phyloP scores from a whole-genome alignment of 1,139 yeast species.

The Debaryomycetaceae sp. region DNA sequence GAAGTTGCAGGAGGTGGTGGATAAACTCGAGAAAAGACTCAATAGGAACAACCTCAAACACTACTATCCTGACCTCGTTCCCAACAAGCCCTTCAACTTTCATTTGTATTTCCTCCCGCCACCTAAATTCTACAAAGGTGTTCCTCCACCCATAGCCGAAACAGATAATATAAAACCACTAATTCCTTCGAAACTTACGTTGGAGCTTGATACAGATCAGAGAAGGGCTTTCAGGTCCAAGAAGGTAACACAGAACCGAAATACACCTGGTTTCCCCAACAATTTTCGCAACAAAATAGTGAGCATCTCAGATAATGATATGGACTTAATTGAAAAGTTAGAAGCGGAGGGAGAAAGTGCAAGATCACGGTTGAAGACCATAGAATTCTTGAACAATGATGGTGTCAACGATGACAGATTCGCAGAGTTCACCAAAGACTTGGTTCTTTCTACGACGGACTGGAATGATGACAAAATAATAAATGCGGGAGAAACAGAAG shows the following conservation, averaged over 20 bases:
- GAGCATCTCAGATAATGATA: constrained; percentile 29
- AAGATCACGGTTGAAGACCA: constrained; percentile 17
- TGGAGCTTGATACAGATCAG: constrained; percentile 50
- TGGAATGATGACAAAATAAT: constrained; percentile 76
- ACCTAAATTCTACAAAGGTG: constrained; percentile 51
- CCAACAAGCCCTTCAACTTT: constrained; percentile 57
- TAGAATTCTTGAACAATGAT: constrained; percentile 36
- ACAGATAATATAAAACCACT: constrained; percentile 48
- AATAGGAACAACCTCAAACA: constrained; percentile 35
- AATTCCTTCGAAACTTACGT: constrained; percentile 52
- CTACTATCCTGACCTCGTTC: constrained; percentile 63
- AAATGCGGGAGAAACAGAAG: constrained; percentile 37
- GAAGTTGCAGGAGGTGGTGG: constrained; percentile 26
- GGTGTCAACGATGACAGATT: constrained; percentile 38
- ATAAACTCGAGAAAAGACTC: constrained; percentile 31
- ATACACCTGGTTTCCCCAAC: constrained; percentile 1
- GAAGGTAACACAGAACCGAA: constrained; percentile 4
- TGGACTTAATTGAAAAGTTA: constrained; percentile 28
- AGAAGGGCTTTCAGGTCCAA: constrained; percentile 38
- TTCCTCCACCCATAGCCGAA: constrained; percentile 46
- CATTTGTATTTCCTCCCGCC: constrained; percentile 65
- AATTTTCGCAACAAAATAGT: constrained; percentile 11
- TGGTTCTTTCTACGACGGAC: constrained; percentile 71
- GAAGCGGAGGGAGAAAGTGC: constrained; percentile 16
- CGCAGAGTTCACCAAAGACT: constrained; percentile 49